phyloP scores from a whole-genome alignment of 1,284 basidiomycete genomes.

The Ustilago shanxiensis region DNA sequence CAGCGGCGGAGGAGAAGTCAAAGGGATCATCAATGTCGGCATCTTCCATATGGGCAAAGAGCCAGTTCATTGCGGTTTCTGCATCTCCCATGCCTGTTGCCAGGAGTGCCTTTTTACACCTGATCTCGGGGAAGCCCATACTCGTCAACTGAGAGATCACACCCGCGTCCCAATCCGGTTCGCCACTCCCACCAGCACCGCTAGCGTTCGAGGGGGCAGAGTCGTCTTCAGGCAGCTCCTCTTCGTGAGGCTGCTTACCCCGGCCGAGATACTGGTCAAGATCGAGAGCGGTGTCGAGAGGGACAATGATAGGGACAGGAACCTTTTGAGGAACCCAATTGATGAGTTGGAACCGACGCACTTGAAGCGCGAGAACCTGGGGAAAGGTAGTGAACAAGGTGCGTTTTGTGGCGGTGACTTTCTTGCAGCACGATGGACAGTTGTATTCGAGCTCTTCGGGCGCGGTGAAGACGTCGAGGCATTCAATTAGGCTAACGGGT shows the following conservation, averaged over 20 bases:
- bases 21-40: constrained; percentile 89
- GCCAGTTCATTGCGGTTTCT: constrained; percentile 93
- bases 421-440: constrained; percentile 77
- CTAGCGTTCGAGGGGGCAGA: not conserved
- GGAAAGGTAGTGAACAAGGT: constrained; percentile 88
- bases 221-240: constrained; percentile 77
- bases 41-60: constrained; percentile 95
- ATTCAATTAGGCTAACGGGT: constrained; percentile 78
- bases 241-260: constrained; percentile 82
- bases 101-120: constrained; percentile 76
- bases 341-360: constrained; percentile 93
- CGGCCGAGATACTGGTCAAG: constrained; percentile 81
- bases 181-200: constrained; percentile 7
- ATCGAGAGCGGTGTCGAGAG: constrained; percentile 73
- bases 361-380: constrained; percentile 86
- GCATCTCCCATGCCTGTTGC: constrained; percentile 82
- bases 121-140: constrained; percentile 66
- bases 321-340: constrained; percentile 98
- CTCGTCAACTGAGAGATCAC: constrained; percentile 62
- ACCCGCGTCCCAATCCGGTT: constrained; percentile 52
- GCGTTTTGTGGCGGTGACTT: constrained; percentile 78
- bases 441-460: constrained; percentile 80
- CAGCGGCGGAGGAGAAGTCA: constrained; percentile 47
- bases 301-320: constrained; percentile 87
- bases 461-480: constrained; percentile 78